Evolutionary conservation across 208 protist genomes (phyloP).

Genomic region (Acanthamoeba castellanii): DNA sequence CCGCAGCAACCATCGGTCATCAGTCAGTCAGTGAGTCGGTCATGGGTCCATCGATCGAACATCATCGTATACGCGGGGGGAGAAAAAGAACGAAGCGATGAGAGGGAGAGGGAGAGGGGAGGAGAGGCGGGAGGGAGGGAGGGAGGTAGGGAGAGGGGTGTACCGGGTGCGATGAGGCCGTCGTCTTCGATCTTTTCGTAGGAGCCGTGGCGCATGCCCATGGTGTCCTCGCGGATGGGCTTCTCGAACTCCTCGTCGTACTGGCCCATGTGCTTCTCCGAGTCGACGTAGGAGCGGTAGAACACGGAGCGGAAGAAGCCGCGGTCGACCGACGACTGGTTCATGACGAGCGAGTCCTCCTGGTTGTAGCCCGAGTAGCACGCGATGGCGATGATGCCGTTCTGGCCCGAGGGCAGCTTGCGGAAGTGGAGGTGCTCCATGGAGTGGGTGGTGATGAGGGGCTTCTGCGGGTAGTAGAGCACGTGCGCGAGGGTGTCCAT

Average conservation of each 20-base stretch:
- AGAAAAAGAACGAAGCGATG: no score
- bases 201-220: constrained; percentile 90
- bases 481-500: constrained; percentile 96
- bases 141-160: no score
- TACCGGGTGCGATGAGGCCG: constrained; percentile 94
- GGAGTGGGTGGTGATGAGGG: constrained; percentile 93
- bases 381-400: constrained; percentile 96
- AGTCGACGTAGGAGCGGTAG: constrained; percentile 94
- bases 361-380: constrained; percentile 99
- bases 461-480: constrained; percentile 97
- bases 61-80: no score
- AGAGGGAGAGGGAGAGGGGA: no score
- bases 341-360: constrained; percentile 99
- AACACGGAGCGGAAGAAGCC: constrained; percentile 93
- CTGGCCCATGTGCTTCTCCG: constrained; percentile 69
- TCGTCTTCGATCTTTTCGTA: constrained; percentile 98
- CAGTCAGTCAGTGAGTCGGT: no score
- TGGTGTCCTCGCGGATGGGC: constrained; percentile 92
- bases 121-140: no score
- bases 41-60: no score
- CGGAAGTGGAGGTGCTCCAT: constrained; percentile 96
- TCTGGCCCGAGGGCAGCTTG: constrained; percentile 96
- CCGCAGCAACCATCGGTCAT: no score
- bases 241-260: constrained; percentile 95
- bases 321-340: constrained; percentile 96